A percentile compares a stretch with the other conserved stretches of the same genome.
Conservation (phyloP, 768 basidiomycete species). For the Mycena capillaripes region DNA sequence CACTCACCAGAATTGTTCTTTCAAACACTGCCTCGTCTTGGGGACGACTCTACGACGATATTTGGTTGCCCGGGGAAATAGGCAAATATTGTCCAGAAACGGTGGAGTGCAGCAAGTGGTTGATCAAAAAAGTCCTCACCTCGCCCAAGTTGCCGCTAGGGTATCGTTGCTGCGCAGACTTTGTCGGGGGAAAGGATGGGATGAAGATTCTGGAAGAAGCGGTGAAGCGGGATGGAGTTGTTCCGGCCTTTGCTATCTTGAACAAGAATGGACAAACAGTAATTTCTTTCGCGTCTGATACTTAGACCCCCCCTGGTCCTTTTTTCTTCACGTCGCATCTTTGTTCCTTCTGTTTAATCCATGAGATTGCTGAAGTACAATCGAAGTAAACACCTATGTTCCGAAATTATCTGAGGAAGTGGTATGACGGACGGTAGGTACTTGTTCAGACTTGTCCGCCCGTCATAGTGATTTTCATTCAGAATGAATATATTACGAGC, state of each 20-base stretch:
- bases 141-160: background rate
- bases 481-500: too few species aligned
- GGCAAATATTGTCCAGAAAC: background rate
- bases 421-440: too few species aligned
- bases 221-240: background rate
- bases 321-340: too few species aligned
- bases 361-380: too few species aligned
- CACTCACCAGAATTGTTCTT: background rate
- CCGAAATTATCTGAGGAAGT: too few species aligned
- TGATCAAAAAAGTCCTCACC: background rate
- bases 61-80: background rate
- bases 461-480: too few species aligned
- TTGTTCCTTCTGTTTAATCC: too few species aligned
- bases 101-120: background rate
- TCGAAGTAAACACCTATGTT: too few species aligned
- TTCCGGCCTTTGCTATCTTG: background rate
- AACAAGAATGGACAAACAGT: background rate
- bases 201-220: background rate
- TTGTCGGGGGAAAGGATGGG: background rate
- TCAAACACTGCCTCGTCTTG: background rate
- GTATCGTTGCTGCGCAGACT: background rate
- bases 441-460: too few species aligned
- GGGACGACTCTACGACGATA: background rate
- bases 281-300: background rate
- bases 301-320: too few species aligned